These are phyloP conservation scores for Chloranthus sessilifolius DNA, from an alignment of 164 flowering plant genomes.

Conservation along the genomic window DNA sequence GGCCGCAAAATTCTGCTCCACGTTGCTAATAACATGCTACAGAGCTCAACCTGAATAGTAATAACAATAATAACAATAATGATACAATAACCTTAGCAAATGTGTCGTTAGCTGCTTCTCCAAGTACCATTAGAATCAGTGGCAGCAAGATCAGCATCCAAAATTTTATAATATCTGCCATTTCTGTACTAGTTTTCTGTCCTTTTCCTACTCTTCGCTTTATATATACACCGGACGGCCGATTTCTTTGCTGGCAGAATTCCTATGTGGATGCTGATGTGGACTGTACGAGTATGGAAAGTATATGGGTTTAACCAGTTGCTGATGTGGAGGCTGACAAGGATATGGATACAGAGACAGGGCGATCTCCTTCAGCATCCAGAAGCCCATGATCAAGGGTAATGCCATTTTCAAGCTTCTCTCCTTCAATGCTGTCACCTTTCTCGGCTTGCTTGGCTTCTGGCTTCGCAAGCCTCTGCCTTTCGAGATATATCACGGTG, in stretches of 20 bases:
- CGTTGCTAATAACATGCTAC: too few relatives aligned
- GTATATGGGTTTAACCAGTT: constrained; percentile 9
- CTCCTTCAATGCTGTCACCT: constrained; percentile 15
- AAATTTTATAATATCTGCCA: not conserved
- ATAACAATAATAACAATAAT: too few relatives aligned
- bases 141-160: constrained; percentile 11
- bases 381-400: constrained; percentile 4
- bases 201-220: constrained; percentile 10
- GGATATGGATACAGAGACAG: constrained; percentile 11
- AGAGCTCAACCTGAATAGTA: too few relatives aligned
- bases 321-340: constrained; percentile 13
- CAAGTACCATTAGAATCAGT: not conserved
- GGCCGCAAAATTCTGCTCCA: too few relatives aligned
- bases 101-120: constrained; percentile 7
- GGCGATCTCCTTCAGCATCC: constrained; percentile 14
- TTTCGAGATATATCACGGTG: constrained; percentile 28
- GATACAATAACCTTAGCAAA: too few relatives aligned
- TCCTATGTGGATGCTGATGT: not conserved
- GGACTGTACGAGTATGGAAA: not conserved
- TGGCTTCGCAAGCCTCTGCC: constrained; percentile 17
- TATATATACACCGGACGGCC: constrained; percentile 14
- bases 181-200: not conserved
- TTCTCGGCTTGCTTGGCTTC: constrained; percentile 12
- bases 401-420: constrained; percentile 11
- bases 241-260: constrained; percentile 4